Evolutionary conservation across 495 filamentous ascomycete genomes (phyloP).

Genomic region (Elasticomyces elasticus): DNA sequence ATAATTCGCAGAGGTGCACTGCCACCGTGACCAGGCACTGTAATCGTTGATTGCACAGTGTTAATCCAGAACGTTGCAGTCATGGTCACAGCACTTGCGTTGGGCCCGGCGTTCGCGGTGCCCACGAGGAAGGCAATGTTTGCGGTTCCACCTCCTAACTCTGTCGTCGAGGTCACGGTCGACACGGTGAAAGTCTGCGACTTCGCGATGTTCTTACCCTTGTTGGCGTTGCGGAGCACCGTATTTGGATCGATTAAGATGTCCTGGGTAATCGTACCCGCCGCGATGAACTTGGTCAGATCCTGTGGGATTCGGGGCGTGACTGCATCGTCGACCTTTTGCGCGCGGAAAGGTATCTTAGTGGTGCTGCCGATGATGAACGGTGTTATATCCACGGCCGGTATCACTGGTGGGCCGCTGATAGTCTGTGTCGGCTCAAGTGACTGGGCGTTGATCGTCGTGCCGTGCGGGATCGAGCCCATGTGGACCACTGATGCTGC

Average conservation of each 20-base stretch:
- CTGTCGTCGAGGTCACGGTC: slow-evolving; percentile 11
- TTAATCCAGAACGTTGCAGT: slow-evolving; percentile 28
- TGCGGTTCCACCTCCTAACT: slow-evolving; percentile 25
- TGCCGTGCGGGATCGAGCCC: slow-evolving; percentile 32
- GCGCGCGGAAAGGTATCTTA: slow-evolving; percentile 5
- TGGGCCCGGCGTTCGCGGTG: slow-evolving; percentile 12
- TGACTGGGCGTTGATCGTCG: slow-evolving; percentile 30
- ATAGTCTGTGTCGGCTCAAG: slow-evolving; percentile 14
- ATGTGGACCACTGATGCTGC: slow-evolving; percentile 19
- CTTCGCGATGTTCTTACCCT: slow-evolving; percentile 24
- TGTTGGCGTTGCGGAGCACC: slow-evolving; percentile 21
- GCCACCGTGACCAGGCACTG: slow-evolving; percentile 9
- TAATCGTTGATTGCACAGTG: slow-evolving; percentile 22
- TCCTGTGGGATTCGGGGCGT: slow-evolving; percentile 27
- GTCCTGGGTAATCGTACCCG: slow-evolving; percentile 27
- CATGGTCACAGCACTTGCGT: slow-evolving; percentile 23
- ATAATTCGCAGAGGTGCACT: slow-evolving; percentile 8
- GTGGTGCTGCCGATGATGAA: slow-evolving; percentile 18
- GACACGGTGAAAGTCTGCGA: slow-evolving; percentile 24
- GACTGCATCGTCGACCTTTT: slow-evolving; percentile 14
- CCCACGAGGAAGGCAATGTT: slow-evolving; percentile 28
- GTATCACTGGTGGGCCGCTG: slow-evolving; percentile 16
- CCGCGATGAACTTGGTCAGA: slow-evolving; percentile 23
- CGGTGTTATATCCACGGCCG: slow-evolving; percentile 23
- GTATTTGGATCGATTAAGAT: slow-evolving; percentile 24